Conservation (phyloP, 2,329 filamentous ascomycete species). For the Ascochyta clinopodiicola region DNA sequence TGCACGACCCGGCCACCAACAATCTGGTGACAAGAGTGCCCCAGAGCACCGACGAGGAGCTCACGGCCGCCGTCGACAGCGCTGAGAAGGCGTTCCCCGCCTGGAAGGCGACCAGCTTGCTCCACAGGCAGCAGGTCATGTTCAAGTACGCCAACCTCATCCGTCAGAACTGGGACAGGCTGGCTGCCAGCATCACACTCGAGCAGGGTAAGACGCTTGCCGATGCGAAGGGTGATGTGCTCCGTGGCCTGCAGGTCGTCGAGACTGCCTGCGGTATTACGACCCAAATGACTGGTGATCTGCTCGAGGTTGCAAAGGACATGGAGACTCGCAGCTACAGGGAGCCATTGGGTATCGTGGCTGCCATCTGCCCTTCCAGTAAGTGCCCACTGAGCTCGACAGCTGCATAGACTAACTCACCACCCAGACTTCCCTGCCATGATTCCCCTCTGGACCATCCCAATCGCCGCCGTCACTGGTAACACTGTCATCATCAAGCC, state of each 20-base stretch:
- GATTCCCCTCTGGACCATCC: conserved; percentile 92
- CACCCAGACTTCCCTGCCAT: conserved; percentile 81
- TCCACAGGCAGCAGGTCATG: conserved; percentile 82
- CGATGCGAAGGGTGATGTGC: conserved; percentile 81
- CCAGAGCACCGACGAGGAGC: conserved; percentile 79
- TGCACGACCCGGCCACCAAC: conserved; percentile 84
- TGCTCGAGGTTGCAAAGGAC: conserved; percentile 85
- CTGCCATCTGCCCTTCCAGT: conserved; percentile 89
- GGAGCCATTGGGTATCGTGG: conserved; percentile 80
- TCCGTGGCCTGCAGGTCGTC: conserved; percentile 82
- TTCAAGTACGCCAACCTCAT: conserved; percentile 84
- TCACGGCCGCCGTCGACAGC: conserved; percentile 76
- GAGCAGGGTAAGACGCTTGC: conserved; percentile 90
- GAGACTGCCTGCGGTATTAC: conserved; percentile 83
- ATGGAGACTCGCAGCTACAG: conserved; percentile 87
- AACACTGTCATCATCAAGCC: conserved; percentile 88
- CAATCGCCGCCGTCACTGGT: conserved; percentile 81
- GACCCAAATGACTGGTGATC: conserved; percentile 81
- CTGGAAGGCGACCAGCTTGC: conserved; percentile 75
- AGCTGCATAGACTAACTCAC: conserved; percentile 29
- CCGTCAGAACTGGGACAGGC: conserved; percentile 81
- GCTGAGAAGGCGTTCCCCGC: conserved; percentile 76
- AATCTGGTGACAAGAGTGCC: conserved; percentile 84
- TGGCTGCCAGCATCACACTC: conserved; percentile 83
- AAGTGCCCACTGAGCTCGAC: conserved; percentile 43